Evolutionary conservation across 139 green algal species (phyloP), one percentile per base, ranked within the genome.

Genomic region (Picochlorum sp.): DNA sequence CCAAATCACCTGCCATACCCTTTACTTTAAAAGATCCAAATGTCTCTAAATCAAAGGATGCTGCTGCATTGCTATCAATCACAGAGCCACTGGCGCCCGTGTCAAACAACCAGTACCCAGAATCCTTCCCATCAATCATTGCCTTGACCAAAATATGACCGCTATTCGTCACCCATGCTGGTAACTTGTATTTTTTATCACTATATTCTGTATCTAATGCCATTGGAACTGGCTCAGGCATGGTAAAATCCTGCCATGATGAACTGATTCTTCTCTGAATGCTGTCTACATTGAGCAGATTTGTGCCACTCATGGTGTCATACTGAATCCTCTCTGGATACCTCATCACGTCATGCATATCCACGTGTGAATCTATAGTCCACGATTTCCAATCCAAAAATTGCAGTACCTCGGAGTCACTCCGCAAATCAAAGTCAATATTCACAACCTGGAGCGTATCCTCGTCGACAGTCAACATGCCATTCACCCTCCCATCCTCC

Each of bases 81-180:
- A 80, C 73, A 60, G 78, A 81, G 2, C 73, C 72, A 11, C 51
- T 62, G 26, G 73, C 73, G 0, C 73, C 73, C 0, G 73, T 80
- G 60, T 80, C 73, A 30, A 80, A 18, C 18, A 80, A 67, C 51
- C 77, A 77, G 45, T 67, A 70, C 9, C 73, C 73, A 21, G 45
- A 28, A 23, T 56, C 47, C 16, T n/a, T 6, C 21, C 73, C 73
- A 49, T 80, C 69, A 3, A 80, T 56, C 10, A 16, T 50, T 10
- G 73, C 71, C 38, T 63, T 38, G 2, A 75, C 73, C 21, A 80
- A 54, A 62, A 74, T 55, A 60, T 80, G 73, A n/a, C 73, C 73
- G 28, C 72, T 81, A 26, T 34, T 18, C 4, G 73, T 70, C 23
- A 64, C 31, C 72, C 70, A 81, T 6, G 57, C 70, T 3, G 55